Evolutionary conservation across 2,329 filamentous ascomycete genomes (phyloP), one percentile per base, ranked within the genome.

Genomic region (Aspergillus sp.): DNA sequence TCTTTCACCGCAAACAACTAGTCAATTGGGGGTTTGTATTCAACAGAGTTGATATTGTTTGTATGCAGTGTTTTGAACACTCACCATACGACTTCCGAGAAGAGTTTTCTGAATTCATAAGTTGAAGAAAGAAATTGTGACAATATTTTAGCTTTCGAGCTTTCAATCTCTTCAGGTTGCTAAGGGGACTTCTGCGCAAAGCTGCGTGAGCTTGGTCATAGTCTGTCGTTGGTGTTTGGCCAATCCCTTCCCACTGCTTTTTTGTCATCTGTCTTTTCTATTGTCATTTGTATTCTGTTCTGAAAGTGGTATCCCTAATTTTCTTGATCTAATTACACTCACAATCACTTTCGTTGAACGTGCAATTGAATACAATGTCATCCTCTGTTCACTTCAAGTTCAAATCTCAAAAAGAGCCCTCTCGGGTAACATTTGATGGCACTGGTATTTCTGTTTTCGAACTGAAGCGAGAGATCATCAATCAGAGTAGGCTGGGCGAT

Each of bases 351-450:
- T 56, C 52, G 50, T 59, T 59, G 56, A 51, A 50, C 57, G 46
- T 57, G 54, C 57, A 66, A 57, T 66, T 73, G 60, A 66, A 66
- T 66, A 81, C 63, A 63, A 96, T 96, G 90, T 82, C 88, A 66
- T 95, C 93, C 48, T 97, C 90, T 57, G 93, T 98, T 65, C 97
- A 96, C 73, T 98, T 96, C 86, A 95, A 95, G 74, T 98, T 98
- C 83, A 97, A 96, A 74, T 97, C 91, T 59, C 89, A 94, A 67
- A 96, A 89, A 74, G 93, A 97, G 66, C 88, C 89, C 50, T 88
- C 88, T 48, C 83, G 90, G 64, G 89, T 98, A 61, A 87, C 90
- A 64, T 97, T 98, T 69, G 91, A 98, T 71, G 93, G 93, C 65
- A 96, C 91, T 60, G 88, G 88, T 70, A 94, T 97, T 65, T 95